phyloP scores from a whole-genome alignment of 2,329 filamentous ascomycete species.

The Berkeleyomyces basicola region DNA sequence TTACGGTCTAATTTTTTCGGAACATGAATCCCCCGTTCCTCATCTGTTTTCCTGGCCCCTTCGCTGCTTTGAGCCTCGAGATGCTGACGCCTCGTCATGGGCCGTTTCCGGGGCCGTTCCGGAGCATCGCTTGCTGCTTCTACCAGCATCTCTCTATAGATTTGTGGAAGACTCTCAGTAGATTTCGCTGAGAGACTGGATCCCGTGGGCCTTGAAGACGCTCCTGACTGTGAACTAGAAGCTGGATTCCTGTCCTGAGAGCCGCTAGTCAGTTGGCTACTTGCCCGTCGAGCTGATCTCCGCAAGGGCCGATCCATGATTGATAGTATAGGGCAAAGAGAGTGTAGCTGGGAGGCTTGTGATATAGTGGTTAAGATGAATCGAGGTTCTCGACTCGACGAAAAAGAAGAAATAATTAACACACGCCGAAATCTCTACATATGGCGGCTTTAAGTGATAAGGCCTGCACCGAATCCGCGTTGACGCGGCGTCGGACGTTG shows the following conservation, averaged over 20 bases:
- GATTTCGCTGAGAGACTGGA: neutral
- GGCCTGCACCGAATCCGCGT: neutral
- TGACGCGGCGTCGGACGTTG: neutral
- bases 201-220: neutral
- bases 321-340: neutral
- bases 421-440: neutral
- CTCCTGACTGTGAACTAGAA: neutral
- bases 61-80: neutral
- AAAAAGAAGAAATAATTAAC: neutral
- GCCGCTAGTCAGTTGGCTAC: neutral
- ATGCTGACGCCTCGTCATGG: neutral
- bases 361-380: no score
- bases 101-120: conserved; percentile 2
- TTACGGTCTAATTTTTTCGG: neutral
- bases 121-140: neutral
- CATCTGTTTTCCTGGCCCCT: neutral
- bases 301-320: conserved; percentile 3
- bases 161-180: neutral
- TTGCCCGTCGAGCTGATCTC: neutral
- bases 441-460: neutral
- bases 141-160: conserved; percentile 12
- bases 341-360: no score
- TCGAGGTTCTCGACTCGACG: neutral
- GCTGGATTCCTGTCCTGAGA: neutral
- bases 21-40: neutral